phyloP scores from a whole-genome alignment of 768 basidiomycete genomes.

The Galerina sulciceps region DNA sequence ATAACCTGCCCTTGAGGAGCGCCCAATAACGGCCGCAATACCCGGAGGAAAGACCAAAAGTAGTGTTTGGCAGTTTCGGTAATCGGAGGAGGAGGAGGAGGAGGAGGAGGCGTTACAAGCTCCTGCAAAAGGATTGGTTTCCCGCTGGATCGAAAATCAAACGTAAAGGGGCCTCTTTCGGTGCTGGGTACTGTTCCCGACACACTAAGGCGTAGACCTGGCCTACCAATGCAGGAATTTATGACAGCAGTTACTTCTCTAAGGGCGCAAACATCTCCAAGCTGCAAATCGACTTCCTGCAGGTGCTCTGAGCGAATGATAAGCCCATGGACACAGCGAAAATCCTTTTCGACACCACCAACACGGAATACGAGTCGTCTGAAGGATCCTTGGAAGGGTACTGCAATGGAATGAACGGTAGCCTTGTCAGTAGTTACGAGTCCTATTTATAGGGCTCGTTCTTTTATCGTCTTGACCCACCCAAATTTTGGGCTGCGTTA shows the following conservation, averaged over 20 bases:
- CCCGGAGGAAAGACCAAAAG: too few relatives aligned
- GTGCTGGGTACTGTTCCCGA: not conserved
- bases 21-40: too few relatives aligned
- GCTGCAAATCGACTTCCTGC: not conserved
- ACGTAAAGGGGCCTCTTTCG: constrained; percentile 8
- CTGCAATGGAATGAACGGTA: too few relatives aligned
- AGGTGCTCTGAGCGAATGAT: not conserved
- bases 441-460: too few relatives aligned
- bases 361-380: not conserved
- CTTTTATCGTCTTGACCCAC: too few relatives aligned
- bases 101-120: not conserved
- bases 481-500: too few relatives aligned
- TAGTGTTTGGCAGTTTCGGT: too few relatives aligned
- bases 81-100: not conserved
- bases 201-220: not conserved
- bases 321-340: not conserved
- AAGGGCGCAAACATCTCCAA: not conserved
- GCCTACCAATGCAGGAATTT: not conserved
- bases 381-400: not conserved
- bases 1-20: too few relatives aligned
- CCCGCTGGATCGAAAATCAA: not conserved
- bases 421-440: too few relatives aligned
- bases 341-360: not conserved
- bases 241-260: not conserved
- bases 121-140: not conserved